phyloP scores from a whole-genome alignment of 176 grass and related monocot genomes.

The Microstegium vimineum region DNA sequence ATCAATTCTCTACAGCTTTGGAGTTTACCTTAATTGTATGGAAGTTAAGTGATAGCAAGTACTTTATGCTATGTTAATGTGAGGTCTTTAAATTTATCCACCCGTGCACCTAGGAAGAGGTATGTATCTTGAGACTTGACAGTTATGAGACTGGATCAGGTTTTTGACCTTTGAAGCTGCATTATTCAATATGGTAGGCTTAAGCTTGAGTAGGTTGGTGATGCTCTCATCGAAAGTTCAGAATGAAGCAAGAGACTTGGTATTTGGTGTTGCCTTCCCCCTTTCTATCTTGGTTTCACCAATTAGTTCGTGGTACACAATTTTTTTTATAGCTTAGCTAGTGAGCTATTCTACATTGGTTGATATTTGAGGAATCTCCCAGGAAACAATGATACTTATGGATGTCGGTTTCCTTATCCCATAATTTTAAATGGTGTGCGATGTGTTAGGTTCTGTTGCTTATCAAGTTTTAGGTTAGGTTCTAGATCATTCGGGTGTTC shows the following conservation, averaged over 20 bases:
- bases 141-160: not conserved
- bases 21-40: not conserved
- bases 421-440: not conserved
- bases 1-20: slow-evolving; percentile 3
- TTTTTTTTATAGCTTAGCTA: not conserved
- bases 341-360: not conserved
- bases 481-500: not conserved
- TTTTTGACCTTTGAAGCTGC: not conserved
- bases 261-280: not conserved
- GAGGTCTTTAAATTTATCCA: slow-evolving; percentile 2
- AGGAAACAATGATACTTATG: not conserved
- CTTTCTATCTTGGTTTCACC: not conserved
- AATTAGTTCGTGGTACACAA: not conserved
- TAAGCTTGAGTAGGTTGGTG: not conserved
- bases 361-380: not conserved
- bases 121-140: slow-evolving; percentile 1
- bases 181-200: not conserved
- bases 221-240: not conserved
- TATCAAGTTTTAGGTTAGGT: not conserved
- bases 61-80: slow-evolving; percentile 1
- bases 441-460: not conserved
- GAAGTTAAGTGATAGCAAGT: slow-evolving; percentile 3
- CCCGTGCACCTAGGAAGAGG: not conserved
- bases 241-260: slow-evolving; percentile 7
- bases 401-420: not conserved